Base-by-base conservation (phyloP, 176 grass and related monocot species). In the Oryza nivara region DNA sequence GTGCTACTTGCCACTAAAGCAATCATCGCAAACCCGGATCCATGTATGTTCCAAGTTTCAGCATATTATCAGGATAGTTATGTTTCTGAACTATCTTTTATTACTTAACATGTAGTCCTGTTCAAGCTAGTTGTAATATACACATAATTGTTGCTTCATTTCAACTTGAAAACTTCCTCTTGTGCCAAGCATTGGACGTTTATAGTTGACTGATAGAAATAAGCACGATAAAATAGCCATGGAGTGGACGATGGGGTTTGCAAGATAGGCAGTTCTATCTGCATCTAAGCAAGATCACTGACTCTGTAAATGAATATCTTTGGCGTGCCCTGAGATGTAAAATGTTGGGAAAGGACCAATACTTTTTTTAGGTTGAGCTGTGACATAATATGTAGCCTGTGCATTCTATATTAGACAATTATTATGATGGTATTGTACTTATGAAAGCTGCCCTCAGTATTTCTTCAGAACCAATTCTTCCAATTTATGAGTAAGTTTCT, bases 211-310 rank as follows among this genome's bases (percentile, higher is more conserved):
- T 6, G 89, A 96, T 80, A 90, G 89, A 91, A 41, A 54, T 76
- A 94, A 94, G 66, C 88, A 99, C n/a, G 83, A 99, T 67, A 78
- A 99, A 85, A 92, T 92, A 72, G 89, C 93, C 8, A 89, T 87
- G 25, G 95, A 98, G 45, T 98, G 95, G 92, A 93, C 92, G 46
- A 89, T 84, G 82, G 91, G 95, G 49, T 95, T 98, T 30, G 92
- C 95, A 78, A 92, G 80, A 93, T 98, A 97, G 72, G 46, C 16
- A 78, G 26, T 54, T 77, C 0, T 89, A n/a, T 72, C 22, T 88
- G 73, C 79, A 79, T 68, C 76, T 87, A 75, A 75, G 20, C 16
- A 78, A 32, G 44, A 65, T 84, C 40, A 63, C 19, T 79, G 26
- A 68, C 75, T 47, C 8, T 75, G 65, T 86, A 78, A 86, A 72